These are phyloP conservation scores for Paxillus involutus DNA, from an alignment of 768 basidiomycete genomes.

Conservation along the genomic window DNA sequence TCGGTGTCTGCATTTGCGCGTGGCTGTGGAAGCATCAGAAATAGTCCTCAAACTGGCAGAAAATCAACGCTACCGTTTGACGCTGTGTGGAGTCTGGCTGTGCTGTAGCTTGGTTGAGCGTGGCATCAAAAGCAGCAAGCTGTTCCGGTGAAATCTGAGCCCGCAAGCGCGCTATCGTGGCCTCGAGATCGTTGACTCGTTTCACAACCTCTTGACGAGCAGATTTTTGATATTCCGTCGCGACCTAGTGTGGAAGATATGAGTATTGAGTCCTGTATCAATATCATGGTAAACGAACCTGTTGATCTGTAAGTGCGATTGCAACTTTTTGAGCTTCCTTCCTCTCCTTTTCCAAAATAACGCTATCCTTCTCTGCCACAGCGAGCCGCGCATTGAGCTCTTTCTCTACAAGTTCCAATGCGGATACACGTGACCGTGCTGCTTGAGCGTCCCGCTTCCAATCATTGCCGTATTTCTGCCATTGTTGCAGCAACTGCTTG, in stretches of 20 bases:
- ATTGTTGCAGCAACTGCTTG: conserved; percentile 17
- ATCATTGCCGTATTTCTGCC: conserved; percentile 25
- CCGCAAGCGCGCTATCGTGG: conserved; percentile 13
- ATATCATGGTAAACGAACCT: conserved; percentile 15
- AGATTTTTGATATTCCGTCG: conserved; percentile 11
- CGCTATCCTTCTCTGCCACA: conserved; percentile 6
- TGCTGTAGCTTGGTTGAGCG: background rate
- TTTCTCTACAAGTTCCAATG: conserved; percentile 9
- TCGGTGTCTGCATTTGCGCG: conserved; percentile 1
- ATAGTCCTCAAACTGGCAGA: background rate
- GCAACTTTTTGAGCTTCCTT: conserved; percentile 11
- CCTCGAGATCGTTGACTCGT: conserved; percentile 18
- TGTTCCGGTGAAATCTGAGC: conserved; percentile 18
- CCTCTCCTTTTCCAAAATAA: conserved; percentile 13
- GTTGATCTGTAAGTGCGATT: conserved; percentile 19
- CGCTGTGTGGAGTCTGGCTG: background rate
- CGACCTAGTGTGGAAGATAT: conserved; percentile 7
- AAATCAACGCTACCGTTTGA: conserved; percentile 9
- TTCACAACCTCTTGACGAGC: conserved; percentile 11
- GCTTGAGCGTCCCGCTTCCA: conserved; percentile 24
- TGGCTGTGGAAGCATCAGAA: conserved; percentile 13
- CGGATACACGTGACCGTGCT: conserved; percentile 9
- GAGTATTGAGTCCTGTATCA: background rate
- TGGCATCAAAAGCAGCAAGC: conserved; percentile 14
- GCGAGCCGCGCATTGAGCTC: conserved; percentile 11